phyloP scores from a whole-genome alignment of 768 basidiomycete species.

The Suillus subaureus region DNA sequence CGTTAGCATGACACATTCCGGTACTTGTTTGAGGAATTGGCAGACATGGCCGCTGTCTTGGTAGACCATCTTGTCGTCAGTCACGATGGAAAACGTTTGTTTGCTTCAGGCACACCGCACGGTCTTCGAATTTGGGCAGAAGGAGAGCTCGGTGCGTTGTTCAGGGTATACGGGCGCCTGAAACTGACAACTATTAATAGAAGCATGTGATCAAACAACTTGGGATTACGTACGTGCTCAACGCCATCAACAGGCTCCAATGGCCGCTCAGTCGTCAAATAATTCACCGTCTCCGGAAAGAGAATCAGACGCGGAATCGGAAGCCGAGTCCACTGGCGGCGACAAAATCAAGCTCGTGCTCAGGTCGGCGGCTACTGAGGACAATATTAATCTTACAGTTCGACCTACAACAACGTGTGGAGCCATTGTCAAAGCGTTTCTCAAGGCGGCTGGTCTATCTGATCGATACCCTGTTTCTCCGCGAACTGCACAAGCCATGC shows the following conservation, averaged over 20 bases:
- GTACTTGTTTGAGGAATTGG: slow-evolving; percentile 62
- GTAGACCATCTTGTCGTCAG: slow-evolving; percentile 58
- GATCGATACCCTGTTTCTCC: slow-evolving; percentile 47
- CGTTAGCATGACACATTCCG: slow-evolving; percentile 65
- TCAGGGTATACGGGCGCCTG: not conserved
- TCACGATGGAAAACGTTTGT: slow-evolving; percentile 64
- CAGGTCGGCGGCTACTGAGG: slow-evolving; percentile 52
- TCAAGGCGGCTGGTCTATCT: slow-evolving; percentile 66
- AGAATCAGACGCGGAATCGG: slow-evolving; percentile 25
- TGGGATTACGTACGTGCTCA: slow-evolving; percentile 62
- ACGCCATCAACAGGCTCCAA: slow-evolving; percentile 26
- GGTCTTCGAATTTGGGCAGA: slow-evolving; percentile 68
- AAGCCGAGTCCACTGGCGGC: slow-evolving; percentile 38
- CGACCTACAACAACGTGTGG: slow-evolving; percentile 77
- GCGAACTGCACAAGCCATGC: slow-evolving; percentile 25
- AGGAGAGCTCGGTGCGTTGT: slow-evolving; percentile 60
- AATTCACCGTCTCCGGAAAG: slow-evolving; percentile 23
- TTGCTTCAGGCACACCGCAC: slow-evolving; percentile 67
- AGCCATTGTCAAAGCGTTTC: slow-evolving; percentile 72
- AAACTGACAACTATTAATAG: slow-evolving; percentile 37
- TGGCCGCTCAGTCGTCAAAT: slow-evolving; percentile 8
- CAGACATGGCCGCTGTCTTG: slow-evolving; percentile 59
- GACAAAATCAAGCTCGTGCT: slow-evolving; percentile 68
- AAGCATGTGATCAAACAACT: slow-evolving; percentile 64
- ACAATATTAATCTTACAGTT: slow-evolving; percentile 65